Conservation (phyloP, 495 filamentous ascomycete genomes). For the Diplogelasinospora grovesii region DNA sequence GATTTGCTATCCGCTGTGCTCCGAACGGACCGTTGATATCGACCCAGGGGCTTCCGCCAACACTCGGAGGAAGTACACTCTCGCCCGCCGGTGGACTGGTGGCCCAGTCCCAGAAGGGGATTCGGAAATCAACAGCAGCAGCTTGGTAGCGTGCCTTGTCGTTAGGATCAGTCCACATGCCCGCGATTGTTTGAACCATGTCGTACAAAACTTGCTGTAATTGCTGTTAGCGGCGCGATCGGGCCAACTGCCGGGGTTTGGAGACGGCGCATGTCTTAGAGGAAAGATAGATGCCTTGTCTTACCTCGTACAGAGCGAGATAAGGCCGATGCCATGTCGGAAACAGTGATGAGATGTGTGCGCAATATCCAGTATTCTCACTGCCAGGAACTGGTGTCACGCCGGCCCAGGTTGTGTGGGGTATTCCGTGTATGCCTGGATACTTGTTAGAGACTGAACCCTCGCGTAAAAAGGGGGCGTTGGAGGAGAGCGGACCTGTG, state of each 20-base stretch:
- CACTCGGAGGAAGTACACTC: slow-evolving; percentile 41
- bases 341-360: slow-evolving; percentile 59
- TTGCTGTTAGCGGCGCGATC: slow-evolving; percentile 9
- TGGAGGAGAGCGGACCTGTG: slow-evolving; percentile 21
- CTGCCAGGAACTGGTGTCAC: slow-evolving; percentile 43
- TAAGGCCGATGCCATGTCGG: slow-evolving; percentile 69
- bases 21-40: slow-evolving; percentile 49
- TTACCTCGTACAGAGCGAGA: slow-evolving; percentile 59
- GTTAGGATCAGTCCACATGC: slow-evolving; percentile 42
- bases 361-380: slow-evolving; percentile 54
- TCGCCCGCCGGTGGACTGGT: slow-evolving; percentile 39
- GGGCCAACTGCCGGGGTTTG: no score
- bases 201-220: slow-evolving; percentile 51
- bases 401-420: slow-evolving; percentile 49
- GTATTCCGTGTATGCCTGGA: slow-evolving; percentile 59
- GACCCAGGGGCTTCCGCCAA: slow-evolving; percentile 38
- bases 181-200: slow-evolving; percentile 45
- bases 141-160: slow-evolving; percentile 37
- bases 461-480: background rate
- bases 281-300: slow-evolving; percentile 2
- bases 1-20: slow-evolving; percentile 50
- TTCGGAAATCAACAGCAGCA: slow-evolving; percentile 50
- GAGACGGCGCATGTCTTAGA: no score
- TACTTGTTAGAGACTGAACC: slow-evolving; percentile 1
- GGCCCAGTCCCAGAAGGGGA: slow-evolving; percentile 68